These are phyloP conservation scores for Fusarium robinianum DNA, from an alignment of 2,329 filamentous ascomycete species.

Conservation along the genomic window DNA sequence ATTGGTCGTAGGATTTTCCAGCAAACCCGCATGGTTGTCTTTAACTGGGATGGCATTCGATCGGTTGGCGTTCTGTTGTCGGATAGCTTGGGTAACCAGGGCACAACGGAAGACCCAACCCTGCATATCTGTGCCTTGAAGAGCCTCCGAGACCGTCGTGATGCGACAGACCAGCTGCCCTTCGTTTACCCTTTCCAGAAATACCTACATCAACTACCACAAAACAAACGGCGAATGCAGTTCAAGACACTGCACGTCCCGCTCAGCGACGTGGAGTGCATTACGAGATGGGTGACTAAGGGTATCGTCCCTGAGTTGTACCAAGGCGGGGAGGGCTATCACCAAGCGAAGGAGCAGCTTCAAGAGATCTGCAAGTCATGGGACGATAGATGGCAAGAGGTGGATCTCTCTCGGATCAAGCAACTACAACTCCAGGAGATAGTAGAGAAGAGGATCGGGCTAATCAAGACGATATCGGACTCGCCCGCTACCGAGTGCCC, in stretches of 20 bases:
- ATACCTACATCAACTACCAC: slow-evolving; percentile 69
- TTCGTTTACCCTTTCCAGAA: slow-evolving; percentile 74
- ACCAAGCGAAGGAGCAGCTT: slow-evolving; percentile 69
- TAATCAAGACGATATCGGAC: slow-evolving; percentile 65
- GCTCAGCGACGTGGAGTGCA: slow-evolving; percentile 78
- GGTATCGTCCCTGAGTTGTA: slow-evolving; percentile 65
- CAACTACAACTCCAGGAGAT: slow-evolving; percentile 82
- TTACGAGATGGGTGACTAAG: slow-evolving; percentile 70
- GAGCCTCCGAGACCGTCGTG: slow-evolving; percentile 67
- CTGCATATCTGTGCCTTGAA: slow-evolving; percentile 81
- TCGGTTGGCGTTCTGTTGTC: slow-evolving; percentile 79
- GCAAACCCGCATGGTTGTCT: slow-evolving; percentile 77
- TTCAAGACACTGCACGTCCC: slow-evolving; percentile 72
- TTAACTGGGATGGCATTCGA: slow-evolving; percentile 80
- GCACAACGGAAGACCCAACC: slow-evolving; percentile 61
- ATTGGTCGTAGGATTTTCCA: slow-evolving; percentile 80
- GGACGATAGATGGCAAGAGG: slow-evolving; percentile 80
- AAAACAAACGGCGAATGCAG: slow-evolving; percentile 67
- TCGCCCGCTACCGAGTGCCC: slow-evolving; percentile 72
- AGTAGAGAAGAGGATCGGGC: slow-evolving; percentile 69
- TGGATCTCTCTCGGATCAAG: slow-evolving; percentile 80
- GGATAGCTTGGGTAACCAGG: slow-evolving; percentile 71
- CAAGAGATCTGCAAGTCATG: slow-evolving; percentile 72
- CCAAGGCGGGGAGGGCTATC: slow-evolving; percentile 53
- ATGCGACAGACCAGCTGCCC: slow-evolving; percentile 84